Conservation (phyloP, 257 asterid species). For the Capsicum pubescens region DNA sequence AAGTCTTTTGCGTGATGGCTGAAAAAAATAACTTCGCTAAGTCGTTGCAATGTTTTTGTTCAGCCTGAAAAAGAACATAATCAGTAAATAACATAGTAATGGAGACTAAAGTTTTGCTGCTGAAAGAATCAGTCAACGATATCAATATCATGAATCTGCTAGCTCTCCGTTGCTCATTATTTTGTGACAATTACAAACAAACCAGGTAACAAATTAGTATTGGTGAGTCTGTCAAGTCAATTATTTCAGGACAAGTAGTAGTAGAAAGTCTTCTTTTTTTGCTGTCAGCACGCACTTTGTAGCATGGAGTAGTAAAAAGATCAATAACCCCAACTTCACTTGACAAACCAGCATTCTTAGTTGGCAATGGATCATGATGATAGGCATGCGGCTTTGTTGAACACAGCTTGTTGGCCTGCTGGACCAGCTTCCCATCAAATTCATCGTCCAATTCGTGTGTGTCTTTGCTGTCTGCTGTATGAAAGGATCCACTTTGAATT, state of each 20-base stretch:
- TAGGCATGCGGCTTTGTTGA: conserved; percentile 31
- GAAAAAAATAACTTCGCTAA: too few species aligned
- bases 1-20: too few species aligned
- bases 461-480: conserved; percentile 29
- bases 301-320: conserved; percentile 67
- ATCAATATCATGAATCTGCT: background rate
- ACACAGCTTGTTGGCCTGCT: conserved; percentile 29
- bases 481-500: conserved; percentile 30
- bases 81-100: too few species aligned
- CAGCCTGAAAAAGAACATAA: too few species aligned
- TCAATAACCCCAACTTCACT: conserved; percentile 72
- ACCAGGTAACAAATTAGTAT: conserved; percentile 20
- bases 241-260: conserved; percentile 61
- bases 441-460: conserved; percentile 27
- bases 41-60: too few species aligned
- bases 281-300: conserved; percentile 34
- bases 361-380: conserved; percentile 31
- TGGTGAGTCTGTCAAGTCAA: conserved; percentile 90
- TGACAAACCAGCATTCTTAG: conserved; percentile 32
- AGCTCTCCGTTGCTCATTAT: too few species aligned
- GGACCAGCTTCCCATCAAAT: conserved; percentile 9
- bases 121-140: background rate
- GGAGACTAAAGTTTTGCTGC: too few species aligned
- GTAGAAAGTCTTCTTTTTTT: conserved; percentile 57
- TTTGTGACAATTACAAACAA: background rate